Evolutionary conservation across 176 grass and related monocot species (phyloP).

Genomic region (Oropetium thomaeum): DNA sequence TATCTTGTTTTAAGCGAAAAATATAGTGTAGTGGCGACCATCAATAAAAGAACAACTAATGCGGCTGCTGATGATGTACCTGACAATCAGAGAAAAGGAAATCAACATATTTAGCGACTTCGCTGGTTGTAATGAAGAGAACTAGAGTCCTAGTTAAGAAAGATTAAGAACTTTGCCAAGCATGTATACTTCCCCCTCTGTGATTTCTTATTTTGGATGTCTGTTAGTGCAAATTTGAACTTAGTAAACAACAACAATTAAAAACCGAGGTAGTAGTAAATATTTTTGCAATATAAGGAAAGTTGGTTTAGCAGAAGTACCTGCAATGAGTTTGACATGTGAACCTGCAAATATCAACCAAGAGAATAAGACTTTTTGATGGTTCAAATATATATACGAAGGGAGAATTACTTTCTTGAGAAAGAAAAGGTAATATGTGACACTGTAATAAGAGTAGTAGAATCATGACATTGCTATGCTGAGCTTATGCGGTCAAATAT

Average conservation of each 20-base stretch:
- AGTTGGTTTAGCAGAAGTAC: slow-evolving; percentile 18
- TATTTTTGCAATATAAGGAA: neutral
- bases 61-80: slow-evolving; percentile 10
- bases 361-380: neutral
- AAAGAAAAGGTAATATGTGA: too few relatives aligned
- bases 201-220: too few relatives aligned
- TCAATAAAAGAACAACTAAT: slow-evolving; percentile 2
- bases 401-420: too few relatives aligned
- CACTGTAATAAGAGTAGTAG: neutral
- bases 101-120: neutral
- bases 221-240: too few relatives aligned
- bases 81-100: neutral
- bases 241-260: too few relatives aligned
- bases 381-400: neutral
- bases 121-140: neutral
- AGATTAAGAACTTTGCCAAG: neutral
- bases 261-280: too few relatives aligned
- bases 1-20: slow-evolving; percentile 27
- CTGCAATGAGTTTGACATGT: slow-evolving; percentile 23
- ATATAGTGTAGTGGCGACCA: slow-evolving; percentile 25
- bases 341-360: slow-evolving; percentile 39
- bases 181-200: neutral
- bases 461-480: too few relatives aligned
- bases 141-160: neutral
- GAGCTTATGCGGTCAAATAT: too few relatives aligned